Conservation (phyloP, 176 grass and related monocot genomes). For the Cocos nucifera region DNA sequence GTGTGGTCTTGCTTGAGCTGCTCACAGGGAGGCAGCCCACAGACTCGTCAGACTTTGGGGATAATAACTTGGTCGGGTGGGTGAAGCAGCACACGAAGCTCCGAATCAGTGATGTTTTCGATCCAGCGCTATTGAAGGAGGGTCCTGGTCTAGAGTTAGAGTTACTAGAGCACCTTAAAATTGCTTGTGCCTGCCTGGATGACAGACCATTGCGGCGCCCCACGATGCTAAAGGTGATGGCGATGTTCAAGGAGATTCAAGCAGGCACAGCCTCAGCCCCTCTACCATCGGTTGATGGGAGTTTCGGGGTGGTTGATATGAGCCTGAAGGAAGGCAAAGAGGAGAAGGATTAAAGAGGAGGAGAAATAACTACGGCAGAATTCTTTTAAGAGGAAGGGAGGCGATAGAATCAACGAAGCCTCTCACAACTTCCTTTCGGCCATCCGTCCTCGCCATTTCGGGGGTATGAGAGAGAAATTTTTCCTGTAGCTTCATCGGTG, state of each 20-base stretch:
- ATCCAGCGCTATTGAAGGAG: slow-evolving; percentile 10
- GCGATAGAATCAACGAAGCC: not conserved
- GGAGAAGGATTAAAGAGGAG: not conserved
- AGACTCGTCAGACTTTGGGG: slow-evolving; percentile 6
- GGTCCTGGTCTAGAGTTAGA: slow-evolving; percentile 16
- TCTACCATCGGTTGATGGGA: not conserved
- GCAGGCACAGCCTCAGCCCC: slow-evolving; percentile 5
- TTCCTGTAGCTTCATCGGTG: not conserved
- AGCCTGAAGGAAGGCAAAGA: slow-evolving; percentile 15
- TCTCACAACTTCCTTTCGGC: not conserved
- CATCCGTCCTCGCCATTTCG: not conserved
- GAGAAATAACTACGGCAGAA: not conserved
- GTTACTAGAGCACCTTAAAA: slow-evolving; percentile 25
- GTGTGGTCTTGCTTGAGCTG: slow-evolving; percentile 23
- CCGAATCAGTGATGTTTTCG: slow-evolving; percentile 18
- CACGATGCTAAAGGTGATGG: slow-evolving; percentile 20
- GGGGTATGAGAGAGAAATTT: not conserved
- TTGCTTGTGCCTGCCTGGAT: slow-evolving; percentile 22
- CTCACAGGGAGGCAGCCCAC: slow-evolving; percentile 17
- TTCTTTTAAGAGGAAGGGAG: not conserved
- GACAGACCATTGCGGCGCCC: slow-evolving; percentile 11
- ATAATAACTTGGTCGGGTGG: slow-evolving; percentile 26
- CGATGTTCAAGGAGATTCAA: slow-evolving; percentile 27
- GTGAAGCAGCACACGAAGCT: slow-evolving; percentile 22
- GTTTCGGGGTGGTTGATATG: slow-evolving; percentile 15